phyloP scores from a whole-genome alignment of 257 asterid genomes.

The Solanum etuberosum region DNA sequence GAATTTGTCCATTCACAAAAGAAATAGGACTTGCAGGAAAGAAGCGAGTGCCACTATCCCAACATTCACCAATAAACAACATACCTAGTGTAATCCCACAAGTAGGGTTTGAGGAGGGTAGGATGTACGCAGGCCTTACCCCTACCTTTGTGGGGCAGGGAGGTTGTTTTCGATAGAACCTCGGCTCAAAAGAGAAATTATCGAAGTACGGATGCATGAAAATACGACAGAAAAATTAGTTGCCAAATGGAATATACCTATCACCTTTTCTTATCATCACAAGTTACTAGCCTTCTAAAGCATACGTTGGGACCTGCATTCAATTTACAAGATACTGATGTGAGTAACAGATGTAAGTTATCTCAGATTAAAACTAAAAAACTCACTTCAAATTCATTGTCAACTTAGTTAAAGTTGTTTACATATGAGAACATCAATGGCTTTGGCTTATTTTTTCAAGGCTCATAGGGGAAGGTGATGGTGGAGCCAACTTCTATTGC shows the following conservation, averaged over 20 bases:
- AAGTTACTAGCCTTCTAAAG: slow-evolving; percentile 45
- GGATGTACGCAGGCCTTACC: not conserved
- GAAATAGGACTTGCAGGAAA: not conserved
- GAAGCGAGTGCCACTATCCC: not conserved
- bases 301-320: slow-evolving; percentile 60
- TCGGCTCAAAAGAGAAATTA: not conserved
- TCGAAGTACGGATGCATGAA: not conserved
- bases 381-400: not conserved
- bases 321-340: slow-evolving; percentile 3
- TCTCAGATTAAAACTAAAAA: not conserved
- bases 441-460: not conserved
- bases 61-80: not conserved
- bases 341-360: not conserved
- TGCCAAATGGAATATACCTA: not conserved
- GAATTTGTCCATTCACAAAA: not conserved
- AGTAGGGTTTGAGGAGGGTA: not conserved
- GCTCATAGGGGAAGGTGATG: not conserved
- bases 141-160: not conserved
- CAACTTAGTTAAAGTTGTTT: not conserved
- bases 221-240: not conserved
- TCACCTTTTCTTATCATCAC: slow-evolving; percentile 5
- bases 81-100: not conserved
- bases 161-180: not conserved
- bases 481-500: not conserved
- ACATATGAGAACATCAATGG: not conserved